These are phyloP conservation scores for Globisporangium echinulatum DNA, from an alignment of 352 stramenopile species.

Conservation along the genomic window DNA sequence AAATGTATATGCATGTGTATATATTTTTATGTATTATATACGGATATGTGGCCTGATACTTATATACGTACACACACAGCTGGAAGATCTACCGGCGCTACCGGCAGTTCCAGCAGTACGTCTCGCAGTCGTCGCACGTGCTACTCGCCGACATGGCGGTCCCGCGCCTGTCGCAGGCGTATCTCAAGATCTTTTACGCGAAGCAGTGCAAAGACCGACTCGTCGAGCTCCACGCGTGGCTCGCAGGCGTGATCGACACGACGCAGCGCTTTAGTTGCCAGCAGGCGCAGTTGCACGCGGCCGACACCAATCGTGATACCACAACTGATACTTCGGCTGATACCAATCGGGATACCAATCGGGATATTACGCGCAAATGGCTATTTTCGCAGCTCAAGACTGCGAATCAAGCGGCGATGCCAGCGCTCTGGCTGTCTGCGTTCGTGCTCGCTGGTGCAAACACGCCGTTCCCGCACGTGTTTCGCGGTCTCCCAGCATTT, in stretches of 20 bases:
- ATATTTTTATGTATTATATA: too few relatives aligned
- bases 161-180: conserved; percentile 61
- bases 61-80: conserved; percentile 7
- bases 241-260: conserved; percentile 56
- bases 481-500: conserved; percentile 62
- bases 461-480: conserved; percentile 59
- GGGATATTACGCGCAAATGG: not conserved
- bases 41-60: not conserved
- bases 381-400: not conserved
- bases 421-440: conserved; percentile 48
- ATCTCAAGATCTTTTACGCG: conserved; percentile 76
- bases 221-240: conserved; percentile 65
- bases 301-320: conserved; percentile 1
- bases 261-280: conserved; percentile 49
- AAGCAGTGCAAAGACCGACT: conserved; percentile 75
- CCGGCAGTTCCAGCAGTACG: conserved; percentile 75
- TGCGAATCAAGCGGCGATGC: conserved; percentile 27
- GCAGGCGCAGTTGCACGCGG: conserved; percentile 1
- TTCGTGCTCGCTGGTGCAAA: conserved; percentile 77
- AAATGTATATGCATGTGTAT: too few relatives aligned
- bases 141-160: conserved; percentile 49
- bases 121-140: conserved; percentile 44
- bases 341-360: too few relatives aligned
- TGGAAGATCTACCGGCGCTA: conserved; percentile 87
- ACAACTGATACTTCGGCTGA: not conserved